Evolutionary conservation across 257 asterid genomes (phyloP), one percentile per base, ranked within the genome.

Genomic region (Schizonepeta tenuifolia): DNA sequence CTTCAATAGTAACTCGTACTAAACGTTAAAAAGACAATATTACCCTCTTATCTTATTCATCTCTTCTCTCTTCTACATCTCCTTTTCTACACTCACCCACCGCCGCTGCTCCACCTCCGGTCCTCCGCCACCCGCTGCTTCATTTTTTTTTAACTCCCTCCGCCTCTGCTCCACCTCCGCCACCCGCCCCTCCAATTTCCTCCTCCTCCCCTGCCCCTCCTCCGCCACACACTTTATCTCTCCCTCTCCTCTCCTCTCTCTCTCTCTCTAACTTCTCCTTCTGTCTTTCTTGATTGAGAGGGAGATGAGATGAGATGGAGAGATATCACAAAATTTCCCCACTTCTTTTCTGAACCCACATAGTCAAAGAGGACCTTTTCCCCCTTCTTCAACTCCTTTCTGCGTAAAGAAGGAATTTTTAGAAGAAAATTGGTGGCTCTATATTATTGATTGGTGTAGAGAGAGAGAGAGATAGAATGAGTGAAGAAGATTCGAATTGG

Each of bases 401-500:
- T 7, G 75, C 24, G 81, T 22, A 36, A 35, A 58, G 76, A 36
- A 31, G 47, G 31, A 38, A 47, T 54, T 60, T 72, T 73, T 41
- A 1, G 20, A 14, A 3, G 18, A 6, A 18, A 55, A 22, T 43
- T 35, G 41, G 53, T 0, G 6, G 36, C 7, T 22, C n/a, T 5
- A 41, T 68, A 38, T n/a, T n/a, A n/a, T 33, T 13, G 57, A 6
- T 26, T n/a, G 15, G 17, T 13, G n/a, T n/a, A n/a, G n/a, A n/a
- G 47, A 53, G 31, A 26, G 38, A 35, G 22, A 53, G 38, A 22
- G 58, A 53, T 44, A 67, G 38, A 44, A 92, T 92, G 98, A 92
- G 87, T 70, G 98, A 88, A 58, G 96, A 92, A 3, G 94, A 92
- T 50, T 85, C 93, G 11, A 89, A 79, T 78, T 88, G 98, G 98